These are phyloP conservation scores for Schizochytrium sp. DNA, from an alignment of 108 stramenopile genomes.

Conservation along the genomic window DNA sequence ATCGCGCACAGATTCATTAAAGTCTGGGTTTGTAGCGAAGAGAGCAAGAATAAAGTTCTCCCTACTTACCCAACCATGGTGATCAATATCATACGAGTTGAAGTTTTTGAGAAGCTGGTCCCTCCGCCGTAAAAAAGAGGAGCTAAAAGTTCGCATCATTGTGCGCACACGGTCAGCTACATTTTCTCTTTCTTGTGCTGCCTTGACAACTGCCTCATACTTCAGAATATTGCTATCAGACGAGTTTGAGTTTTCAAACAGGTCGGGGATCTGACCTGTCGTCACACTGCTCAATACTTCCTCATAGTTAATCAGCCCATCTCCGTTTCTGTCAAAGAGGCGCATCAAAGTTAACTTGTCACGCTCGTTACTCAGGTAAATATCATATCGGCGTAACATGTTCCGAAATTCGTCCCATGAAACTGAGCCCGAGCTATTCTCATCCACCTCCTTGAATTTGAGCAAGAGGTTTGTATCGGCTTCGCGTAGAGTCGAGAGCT, in stretches of 20 bases:
- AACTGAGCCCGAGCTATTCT: conserved; percentile 7
- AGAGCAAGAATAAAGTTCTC: neutral
- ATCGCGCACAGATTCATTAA: neutral
- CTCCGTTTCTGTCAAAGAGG: conserved; percentile 70
- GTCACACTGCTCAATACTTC: conserved; percentile 64
- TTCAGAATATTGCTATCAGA: neutral
- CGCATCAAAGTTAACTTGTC: conserved; percentile 71
- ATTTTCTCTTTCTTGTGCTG: neutral
- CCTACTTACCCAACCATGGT: neutral
- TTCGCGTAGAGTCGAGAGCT: neutral
- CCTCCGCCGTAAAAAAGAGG: neutral
- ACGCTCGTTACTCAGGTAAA: conserved; percentile 63
- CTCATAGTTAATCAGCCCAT: conserved; percentile 69
- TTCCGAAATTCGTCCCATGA: conserved; percentile 53
- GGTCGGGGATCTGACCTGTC: neutral
- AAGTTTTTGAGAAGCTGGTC: conserved; percentile 24
- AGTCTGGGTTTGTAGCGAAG: conserved; percentile 22
- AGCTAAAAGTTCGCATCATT: neutral
- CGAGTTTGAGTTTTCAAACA: neutral
- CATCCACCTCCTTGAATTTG: conserved; percentile 54
- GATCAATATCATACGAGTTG: conserved; percentile 29
- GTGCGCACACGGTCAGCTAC: neutral
- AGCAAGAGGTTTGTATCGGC: neutral
- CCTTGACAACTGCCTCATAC: conserved; percentile 34
- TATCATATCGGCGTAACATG: conserved; percentile 57